A percentile compares a stretch with the other conserved stretches of the same genome.
Conservation (phyloP, 2,329 filamentous ascomycete species). For the Thelonectria olida region DNA sequence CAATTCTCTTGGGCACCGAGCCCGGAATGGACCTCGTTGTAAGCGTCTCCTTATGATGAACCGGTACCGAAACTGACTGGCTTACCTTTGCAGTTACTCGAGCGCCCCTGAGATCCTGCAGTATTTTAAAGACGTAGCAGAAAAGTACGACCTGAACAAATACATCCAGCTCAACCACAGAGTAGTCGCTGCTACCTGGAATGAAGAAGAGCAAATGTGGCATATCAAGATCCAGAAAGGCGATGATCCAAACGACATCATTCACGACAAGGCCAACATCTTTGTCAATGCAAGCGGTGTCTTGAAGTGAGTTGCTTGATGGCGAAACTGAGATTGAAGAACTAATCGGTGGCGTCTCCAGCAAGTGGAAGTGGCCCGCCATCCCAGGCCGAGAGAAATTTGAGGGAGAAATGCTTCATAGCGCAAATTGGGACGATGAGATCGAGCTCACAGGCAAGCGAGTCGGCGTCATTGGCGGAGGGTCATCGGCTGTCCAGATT, state of each 20-base stretch:
- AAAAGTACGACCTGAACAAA: slow-evolving; percentile 33
- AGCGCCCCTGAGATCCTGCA: slow-evolving; percentile 32
- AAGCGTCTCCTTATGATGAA: not conserved
- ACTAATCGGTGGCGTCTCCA: not conserved
- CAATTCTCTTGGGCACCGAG: slow-evolving; percentile 32
- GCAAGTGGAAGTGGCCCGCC: slow-evolving; percentile 28
- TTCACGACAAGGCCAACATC: slow-evolving; percentile 23
- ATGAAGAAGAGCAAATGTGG: slow-evolving; percentile 23
- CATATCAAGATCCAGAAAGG: slow-evolving; percentile 15
- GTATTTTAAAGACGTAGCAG: slow-evolving; percentile 37
- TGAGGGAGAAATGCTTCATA: slow-evolving; percentile 51
- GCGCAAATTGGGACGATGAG: slow-evolving; percentile 50
- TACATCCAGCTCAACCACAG: slow-evolving; percentile 32
- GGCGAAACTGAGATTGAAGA: no score
- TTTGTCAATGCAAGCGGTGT: slow-evolving; percentile 26
- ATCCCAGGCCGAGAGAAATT: slow-evolving; percentile 37
- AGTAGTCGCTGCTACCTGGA: slow-evolving; percentile 31
- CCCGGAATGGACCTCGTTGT: slow-evolving; percentile 22
- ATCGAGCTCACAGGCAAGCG: slow-evolving; percentile 31
- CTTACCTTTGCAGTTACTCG: slow-evolving; percentile 14
- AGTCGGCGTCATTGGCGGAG: slow-evolving; percentile 46
- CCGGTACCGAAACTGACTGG: no score
- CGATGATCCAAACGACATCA: slow-evolving; percentile 7
- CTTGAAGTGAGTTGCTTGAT: slow-evolving; percentile 15
- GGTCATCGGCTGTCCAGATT: slow-evolving; percentile 44